Base-by-base conservation (phyloP, 2,329 filamentous ascomycete species). In the Didymella segeticola region DNA sequence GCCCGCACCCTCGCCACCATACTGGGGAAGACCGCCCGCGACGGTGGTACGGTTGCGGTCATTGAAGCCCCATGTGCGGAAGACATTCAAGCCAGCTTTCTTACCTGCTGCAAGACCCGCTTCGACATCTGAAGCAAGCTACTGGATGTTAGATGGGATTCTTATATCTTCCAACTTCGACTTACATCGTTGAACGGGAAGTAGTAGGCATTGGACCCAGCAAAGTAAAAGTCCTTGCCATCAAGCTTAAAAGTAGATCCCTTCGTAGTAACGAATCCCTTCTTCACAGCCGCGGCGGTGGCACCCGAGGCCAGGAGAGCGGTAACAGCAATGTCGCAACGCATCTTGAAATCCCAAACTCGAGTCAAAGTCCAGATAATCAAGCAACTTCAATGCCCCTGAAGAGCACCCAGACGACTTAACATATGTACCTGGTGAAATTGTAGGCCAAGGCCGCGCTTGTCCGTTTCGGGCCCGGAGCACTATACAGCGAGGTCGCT, bases 21-120 rank as follows among this genome's bases (percentile, higher is more conserved):
- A 84, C 56, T 81, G 69, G 0, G 82, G 82, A 4, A 84, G 68
- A 5, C 82, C 81, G 15, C 70, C 62, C 11, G 68, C 50, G 37
- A 67, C 54, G 43, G 77, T 79, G 0, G 81, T 83, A 20, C 69
- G 71, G 63, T 84, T 85, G 63, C 80, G 81, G 67, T 84, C 82
- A 61, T 84, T 83, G 75, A 83, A 84, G 14, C 80, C 82, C 82
- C 82, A 84, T 8, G 82, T 84, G 22, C 82, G 79, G 64, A 85
- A 79, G 5, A 84, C 82, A 43, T 77, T 81, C 17, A 83, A 68
- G 2, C 80, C 80, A 8, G 80, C 80, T 5, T 77, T 71, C 57
- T 78, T 78, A 5, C 78, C 80, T 17, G 78, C 80, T 6, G 60
- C 70, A 47, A 82, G 66, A 19, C 80, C 80, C 27, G 74, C 73